Base-by-base conservation (phyloP, 108 stramenopile genomes). In the Mediolabrus comicus region DNA sequence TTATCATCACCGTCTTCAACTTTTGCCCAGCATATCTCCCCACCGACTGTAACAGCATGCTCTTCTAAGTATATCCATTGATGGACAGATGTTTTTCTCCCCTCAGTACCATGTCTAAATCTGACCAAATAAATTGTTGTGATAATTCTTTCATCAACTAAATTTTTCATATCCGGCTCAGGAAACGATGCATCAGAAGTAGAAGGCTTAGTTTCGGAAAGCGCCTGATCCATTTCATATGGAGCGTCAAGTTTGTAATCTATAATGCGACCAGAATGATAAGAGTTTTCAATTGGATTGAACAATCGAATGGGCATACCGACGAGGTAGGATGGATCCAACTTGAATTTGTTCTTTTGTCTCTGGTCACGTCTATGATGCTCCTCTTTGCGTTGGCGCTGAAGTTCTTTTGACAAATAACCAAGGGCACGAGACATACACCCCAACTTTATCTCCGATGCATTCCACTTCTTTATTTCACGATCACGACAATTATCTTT, bases 41-140 rank as follows among this genome's bases (percentile, higher is more conserved):
- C 53, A 10, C 79, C 79, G 17, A 80, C 32, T 30, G 33, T 43
- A 19, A 74, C 49, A 19, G 79, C 59, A 46, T 80, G 79, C 35
- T 80, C 79, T 33, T 80, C 79, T 17, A 80, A 56, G 53, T 70
- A 80, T 12, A 80, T 62, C 79, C 79, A 80, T 70, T 80, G 53
- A 27, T 80, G 79, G 35, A 80, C 59, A 24, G 67, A 53, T 24
- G 62, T 59, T 28, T 75, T 80, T 64, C 79, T 74, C 41, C 79
- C 79, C 29, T 80, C 79, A 27, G 64, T 29, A 28, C 79, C 73
- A 36, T 68, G 38, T 28, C 79, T 54, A 46, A 80, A 80, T 13
- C 79, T 49, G 30, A 80, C 68, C 14, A 80, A 61, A 67, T 61
- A 80, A 32, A 69, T 33, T 4, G 67, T 75, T 13, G 27, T 69